Conservation (phyloP, 495 filamentous ascomycete species). For the Talaromyces borbonicus region DNA sequence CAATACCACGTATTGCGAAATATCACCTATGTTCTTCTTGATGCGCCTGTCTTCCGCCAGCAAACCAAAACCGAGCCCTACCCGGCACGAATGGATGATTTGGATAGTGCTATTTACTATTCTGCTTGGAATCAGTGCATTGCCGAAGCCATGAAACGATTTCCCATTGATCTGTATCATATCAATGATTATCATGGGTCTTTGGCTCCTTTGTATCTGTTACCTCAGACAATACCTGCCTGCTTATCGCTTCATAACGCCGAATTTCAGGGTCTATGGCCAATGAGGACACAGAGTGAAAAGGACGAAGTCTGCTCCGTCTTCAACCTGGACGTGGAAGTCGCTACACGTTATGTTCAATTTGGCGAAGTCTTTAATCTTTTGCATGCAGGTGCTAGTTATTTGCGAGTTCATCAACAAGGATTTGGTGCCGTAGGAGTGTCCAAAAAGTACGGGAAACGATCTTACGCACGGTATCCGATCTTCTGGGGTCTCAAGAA, state of each 20-base stretch:
- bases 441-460: constrained; percentile 65
- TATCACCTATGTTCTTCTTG: constrained; percentile 64
- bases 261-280: constrained; percentile 67
- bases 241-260: constrained; percentile 55
- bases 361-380: constrained; percentile 64
- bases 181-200: constrained; percentile 78
- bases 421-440: constrained; percentile 71
- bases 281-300: constrained; percentile 60
- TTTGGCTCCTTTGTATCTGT: constrained; percentile 58
- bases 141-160: constrained; percentile 48
- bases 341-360: constrained; percentile 39
- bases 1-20: constrained; percentile 57
- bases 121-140: constrained; percentile 69
- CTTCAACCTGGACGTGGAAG: constrained; percentile 47
- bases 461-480: constrained; percentile 64
- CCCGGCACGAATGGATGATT: constrained; percentile 64
- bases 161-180: constrained; percentile 63
- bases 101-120: constrained; percentile 63
- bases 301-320: constrained; percentile 60
- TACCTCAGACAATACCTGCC: constrained; percentile 46
- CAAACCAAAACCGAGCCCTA: constrained; percentile 60
- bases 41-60: constrained; percentile 61
- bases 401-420: constrained; percentile 63
- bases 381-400: constrained; percentile 62
- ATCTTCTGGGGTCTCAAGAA: constrained; percentile 69